These are phyloP conservation scores for Vaccinium corymbosum DNA, from an alignment of 148 eudicot species.

Conservation along the genomic window DNA sequence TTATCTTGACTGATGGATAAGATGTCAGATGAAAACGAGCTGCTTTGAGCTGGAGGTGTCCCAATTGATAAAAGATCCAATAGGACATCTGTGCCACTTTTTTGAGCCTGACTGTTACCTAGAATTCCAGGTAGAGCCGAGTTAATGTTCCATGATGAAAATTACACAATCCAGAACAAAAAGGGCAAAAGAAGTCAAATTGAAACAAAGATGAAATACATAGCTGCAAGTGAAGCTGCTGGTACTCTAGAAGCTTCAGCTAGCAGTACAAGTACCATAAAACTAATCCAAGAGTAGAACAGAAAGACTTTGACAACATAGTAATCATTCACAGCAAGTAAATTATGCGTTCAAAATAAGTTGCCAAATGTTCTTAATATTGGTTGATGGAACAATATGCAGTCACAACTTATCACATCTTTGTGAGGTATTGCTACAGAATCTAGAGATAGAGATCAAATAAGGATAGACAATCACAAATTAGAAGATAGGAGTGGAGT, in stretches of 20 bases:
- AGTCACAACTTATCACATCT: background rate
- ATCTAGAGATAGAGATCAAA: background rate
- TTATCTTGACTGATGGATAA: constrained; percentile 51
- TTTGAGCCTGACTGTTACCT: constrained; percentile 68
- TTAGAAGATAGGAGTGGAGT: background rate
- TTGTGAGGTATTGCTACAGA: background rate
- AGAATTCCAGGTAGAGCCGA: constrained; percentile 23
- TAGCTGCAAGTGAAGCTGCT: too few relatives aligned
- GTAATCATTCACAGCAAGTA: background rate
- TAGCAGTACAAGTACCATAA: background rate
- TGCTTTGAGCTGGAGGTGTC: constrained; percentile 54
- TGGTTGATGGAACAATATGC: background rate
- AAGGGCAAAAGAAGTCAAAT: background rate
- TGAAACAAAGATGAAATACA: background rate
- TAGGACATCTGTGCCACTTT: constrained; percentile 68
- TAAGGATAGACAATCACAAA: background rate
- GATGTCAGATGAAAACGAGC: constrained; percentile 47
- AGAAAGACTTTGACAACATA: background rate
- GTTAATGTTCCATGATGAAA: background rate
- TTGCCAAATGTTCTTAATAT: constrained; percentile 9
- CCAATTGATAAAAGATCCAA: constrained; percentile 93
- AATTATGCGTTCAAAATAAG: background rate
- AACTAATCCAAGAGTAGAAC: background rate
- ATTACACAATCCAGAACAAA: background rate
- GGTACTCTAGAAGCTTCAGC: background rate